Evolutionary conservation across 345 rosid genomes (phyloP).

Genomic region (Microthlaspi erraticum): DNA sequence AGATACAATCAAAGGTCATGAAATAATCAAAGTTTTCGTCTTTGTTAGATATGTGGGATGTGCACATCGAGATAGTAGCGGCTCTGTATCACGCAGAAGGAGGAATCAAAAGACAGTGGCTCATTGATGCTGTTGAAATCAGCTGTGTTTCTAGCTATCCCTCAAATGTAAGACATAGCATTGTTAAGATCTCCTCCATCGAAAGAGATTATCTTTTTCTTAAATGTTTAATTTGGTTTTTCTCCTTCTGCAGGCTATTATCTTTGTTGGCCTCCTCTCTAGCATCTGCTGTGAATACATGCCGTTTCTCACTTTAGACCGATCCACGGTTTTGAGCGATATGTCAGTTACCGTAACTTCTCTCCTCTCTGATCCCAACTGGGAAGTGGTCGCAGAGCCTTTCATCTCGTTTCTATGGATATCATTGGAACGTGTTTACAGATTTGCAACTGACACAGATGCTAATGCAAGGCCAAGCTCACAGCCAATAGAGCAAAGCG

Average conservation of each 20-base stretch:
- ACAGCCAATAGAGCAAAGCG: constrained; percentile 54
- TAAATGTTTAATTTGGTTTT: neutral
- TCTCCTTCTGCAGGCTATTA: constrained; percentile 59
- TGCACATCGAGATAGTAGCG: constrained; percentile 68
- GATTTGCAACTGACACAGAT: constrained; percentile 46
- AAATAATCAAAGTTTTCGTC: neutral
- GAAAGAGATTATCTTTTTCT: neutral
- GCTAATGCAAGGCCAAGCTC: constrained; percentile 28
- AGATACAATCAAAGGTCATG: constrained; percentile 18
- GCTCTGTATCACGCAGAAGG: constrained; percentile 72
- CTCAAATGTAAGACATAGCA: constrained; percentile 63
- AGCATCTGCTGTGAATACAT: constrained; percentile 87
- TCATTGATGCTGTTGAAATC: constrained; percentile 76
- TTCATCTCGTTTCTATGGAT: constrained; percentile 57
- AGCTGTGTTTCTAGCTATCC: constrained; percentile 83
- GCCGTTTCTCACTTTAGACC: constrained; percentile 79
- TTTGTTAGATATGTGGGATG: constrained; percentile 76
- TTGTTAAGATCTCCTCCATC: constrained; percentile 4
- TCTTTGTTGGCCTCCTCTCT: constrained; percentile 71
- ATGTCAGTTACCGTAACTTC: constrained; percentile 74
- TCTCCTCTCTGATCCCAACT: constrained; percentile 62
- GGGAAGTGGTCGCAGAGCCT: constrained; percentile 62
- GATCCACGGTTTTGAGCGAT: constrained; percentile 57
- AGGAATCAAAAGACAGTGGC: constrained; percentile 84
- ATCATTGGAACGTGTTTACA: constrained; percentile 67